phyloP scores from a whole-genome alignment of 202 grass and related monocot genomes.

The Setaria italica region DNA sequence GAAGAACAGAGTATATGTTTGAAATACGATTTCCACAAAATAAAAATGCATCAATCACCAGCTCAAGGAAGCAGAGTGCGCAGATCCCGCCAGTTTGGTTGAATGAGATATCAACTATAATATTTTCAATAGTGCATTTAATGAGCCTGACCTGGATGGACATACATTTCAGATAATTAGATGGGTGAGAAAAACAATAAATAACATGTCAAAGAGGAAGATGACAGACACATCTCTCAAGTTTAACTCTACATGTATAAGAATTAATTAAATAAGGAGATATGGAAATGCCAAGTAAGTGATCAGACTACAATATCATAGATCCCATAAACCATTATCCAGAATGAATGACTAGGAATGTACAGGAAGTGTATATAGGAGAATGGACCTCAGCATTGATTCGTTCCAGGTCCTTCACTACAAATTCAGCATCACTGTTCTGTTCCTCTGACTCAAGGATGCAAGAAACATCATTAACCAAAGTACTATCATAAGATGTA shows the following conservation, averaged over 20 bases:
- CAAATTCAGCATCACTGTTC: conserved; percentile 64
- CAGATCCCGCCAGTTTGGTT: conserved; percentile 94
- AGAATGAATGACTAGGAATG: conserved; percentile 15
- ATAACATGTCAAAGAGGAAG: conserved; percentile 31
- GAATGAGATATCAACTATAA: conserved; percentile 91
- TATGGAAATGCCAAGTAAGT: conserved; percentile 2
- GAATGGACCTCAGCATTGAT: conserved; percentile 81
- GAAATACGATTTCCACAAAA: conserved; percentile 10
- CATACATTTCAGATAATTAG: conserved; percentile 38
- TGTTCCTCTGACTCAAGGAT: conserved; percentile 73
- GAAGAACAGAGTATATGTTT: conserved; percentile 8
- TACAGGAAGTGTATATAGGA: conserved; percentile 32
- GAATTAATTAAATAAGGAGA: neutral
- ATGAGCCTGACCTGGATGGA: conserved; percentile 81
- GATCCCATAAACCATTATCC: neutral
- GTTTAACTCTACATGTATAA: neutral
- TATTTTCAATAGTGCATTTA: conserved; percentile 92
- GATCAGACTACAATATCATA: conserved; percentile 11
- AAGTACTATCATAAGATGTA: conserved; percentile 57
- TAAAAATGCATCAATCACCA: conserved; percentile 56
- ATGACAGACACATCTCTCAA: neutral
- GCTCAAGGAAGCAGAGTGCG: conserved; percentile 90
- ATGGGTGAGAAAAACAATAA: conserved; percentile 29
- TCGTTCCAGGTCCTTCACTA: conserved; percentile 70
- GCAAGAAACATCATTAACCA: conserved; percentile 65